A percentile compares a stretch with the other conserved stretches of the same genome.
Conservation (phyloP, 2,329 filamentous ascomycete species). For the Claviceps monticola region DNA sequence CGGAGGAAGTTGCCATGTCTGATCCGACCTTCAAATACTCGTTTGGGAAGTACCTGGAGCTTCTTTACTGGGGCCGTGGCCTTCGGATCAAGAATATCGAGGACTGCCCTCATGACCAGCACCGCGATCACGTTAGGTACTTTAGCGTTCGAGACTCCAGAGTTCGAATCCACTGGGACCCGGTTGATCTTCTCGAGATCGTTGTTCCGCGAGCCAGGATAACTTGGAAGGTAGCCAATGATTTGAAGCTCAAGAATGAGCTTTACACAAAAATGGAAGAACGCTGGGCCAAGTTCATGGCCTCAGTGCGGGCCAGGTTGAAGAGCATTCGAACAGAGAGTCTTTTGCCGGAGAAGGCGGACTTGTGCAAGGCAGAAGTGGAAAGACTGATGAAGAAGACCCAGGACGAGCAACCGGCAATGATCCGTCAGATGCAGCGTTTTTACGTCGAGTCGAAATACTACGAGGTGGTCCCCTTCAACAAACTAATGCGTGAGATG, state of each 20-base stretch:
- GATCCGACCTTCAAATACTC: conserved; percentile 95
- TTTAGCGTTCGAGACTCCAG: conserved; percentile 81
- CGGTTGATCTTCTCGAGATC: conserved; percentile 85
- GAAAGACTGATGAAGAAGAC: conserved; percentile 65
- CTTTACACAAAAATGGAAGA: conserved; percentile 71
- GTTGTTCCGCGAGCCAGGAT: conserved; percentile 80
- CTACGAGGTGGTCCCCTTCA: conserved; percentile 92
- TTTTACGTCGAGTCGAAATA: conserved; percentile 91
- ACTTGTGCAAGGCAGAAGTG: conserved; percentile 69
- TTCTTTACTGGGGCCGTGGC: conserved; percentile 88
- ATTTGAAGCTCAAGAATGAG: conserved; percentile 84
- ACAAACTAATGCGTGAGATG: conserved; percentile 75
- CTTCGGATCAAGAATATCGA: conserved; percentile 59
- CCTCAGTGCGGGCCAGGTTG: conserved; percentile 69
- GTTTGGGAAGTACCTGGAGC: conserved; percentile 93
- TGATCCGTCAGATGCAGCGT: conserved; percentile 69
- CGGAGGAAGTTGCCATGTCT: conserved; percentile 81
- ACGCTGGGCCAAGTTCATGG: conserved; percentile 73
- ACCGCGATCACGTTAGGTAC: conserved; percentile 82
- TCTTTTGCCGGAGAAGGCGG: conserved; percentile 73
- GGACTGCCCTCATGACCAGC: conserved; percentile 76
- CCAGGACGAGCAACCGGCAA: conserved; percentile 64
- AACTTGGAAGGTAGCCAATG: conserved; percentile 96
- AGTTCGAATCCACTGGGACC: conserved; percentile 82
- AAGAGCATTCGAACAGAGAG: conserved; percentile 85